Evolutionary conservation across 2,329 filamentous ascomycete species (phyloP).

Genomic region (Microdochium trichocladiopsis): DNA sequence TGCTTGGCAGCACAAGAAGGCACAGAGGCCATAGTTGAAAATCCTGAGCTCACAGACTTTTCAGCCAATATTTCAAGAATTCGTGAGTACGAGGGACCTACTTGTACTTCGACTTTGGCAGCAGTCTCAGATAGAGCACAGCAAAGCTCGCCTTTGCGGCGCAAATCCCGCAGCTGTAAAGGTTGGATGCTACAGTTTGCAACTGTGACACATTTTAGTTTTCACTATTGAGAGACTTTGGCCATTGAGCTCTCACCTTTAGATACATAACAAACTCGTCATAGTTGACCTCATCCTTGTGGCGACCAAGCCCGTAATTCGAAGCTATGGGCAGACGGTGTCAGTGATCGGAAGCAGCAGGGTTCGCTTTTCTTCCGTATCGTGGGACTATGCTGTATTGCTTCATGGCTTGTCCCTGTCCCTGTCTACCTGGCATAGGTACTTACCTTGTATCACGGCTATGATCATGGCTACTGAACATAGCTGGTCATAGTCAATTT

Average conservation of each 20-base stretch:
- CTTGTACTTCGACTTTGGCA: not conserved
- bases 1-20: constrained; percentile 18
- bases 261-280: not conserved
- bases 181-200: constrained; percentile 14
- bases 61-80: constrained; percentile 14
- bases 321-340: not conserved
- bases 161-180: constrained; percentile 19
- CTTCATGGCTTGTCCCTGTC: too few relatives aligned
- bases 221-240: not conserved
- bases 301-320: not conserved
- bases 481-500: constrained; percentile 7
- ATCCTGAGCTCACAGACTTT: constrained; percentile 11
- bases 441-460: not conserved
- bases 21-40: constrained; percentile 18
- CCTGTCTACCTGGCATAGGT: not conserved
- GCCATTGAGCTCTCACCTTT: not conserved
- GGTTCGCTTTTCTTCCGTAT: too few relatives aligned
- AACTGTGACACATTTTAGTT: constrained; percentile 1
- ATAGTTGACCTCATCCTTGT: not conserved
- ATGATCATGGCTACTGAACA: not conserved
- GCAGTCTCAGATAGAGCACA: constrained; percentile 17
- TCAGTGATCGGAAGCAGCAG: not conserved
- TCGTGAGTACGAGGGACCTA: not conserved
- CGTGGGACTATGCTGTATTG: too few relatives aligned
- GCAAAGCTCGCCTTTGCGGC: constrained; percentile 24